Conservation (phyloP, 2,329 filamentous ascomycete species). For the Hypomyces perniciosus region DNA sequence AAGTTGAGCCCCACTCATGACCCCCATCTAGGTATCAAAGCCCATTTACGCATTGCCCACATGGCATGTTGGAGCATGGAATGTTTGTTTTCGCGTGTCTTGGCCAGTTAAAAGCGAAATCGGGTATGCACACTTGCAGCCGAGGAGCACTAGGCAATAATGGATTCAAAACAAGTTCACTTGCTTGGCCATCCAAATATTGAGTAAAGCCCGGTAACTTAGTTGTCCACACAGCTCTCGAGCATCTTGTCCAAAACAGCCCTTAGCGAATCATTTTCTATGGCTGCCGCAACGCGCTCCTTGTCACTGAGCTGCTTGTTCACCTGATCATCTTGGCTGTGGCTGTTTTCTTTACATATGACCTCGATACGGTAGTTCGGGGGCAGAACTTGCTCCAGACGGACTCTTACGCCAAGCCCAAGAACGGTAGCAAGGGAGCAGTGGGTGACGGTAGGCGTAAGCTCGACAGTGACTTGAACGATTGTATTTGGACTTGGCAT, state of each 20-base stretch:
- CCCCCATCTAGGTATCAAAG: background rate
- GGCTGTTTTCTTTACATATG: slow-evolving; percentile 91
- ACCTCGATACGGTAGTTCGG: slow-evolving; percentile 91
- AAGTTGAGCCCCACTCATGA: background rate
- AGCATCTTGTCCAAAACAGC: slow-evolving; percentile 91
- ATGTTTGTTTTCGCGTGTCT: too few species aligned
- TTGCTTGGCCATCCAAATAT: too few species aligned
- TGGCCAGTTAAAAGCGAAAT: background rate
- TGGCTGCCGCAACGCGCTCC: slow-evolving; percentile 86
- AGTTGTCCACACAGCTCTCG: slow-evolving; percentile 41
- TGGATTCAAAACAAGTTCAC: background rate
- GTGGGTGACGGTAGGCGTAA: slow-evolving; percentile 95
- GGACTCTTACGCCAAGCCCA: slow-evolving; percentile 83
- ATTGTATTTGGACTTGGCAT: slow-evolving; percentile 46
- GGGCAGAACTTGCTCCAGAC: slow-evolving; percentile 84
- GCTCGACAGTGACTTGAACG: slow-evolving; percentile 74
- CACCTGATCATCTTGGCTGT: slow-evolving; percentile 88
- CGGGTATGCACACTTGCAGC: background rate
- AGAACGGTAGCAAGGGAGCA: slow-evolving; percentile 96
- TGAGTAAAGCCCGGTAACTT: background rate
- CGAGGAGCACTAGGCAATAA: background rate
- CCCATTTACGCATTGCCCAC: too few species aligned
- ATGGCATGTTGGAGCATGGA: background rate
- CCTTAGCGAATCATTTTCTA: slow-evolving; percentile 89
- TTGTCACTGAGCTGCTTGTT: slow-evolving; percentile 97